phyloP scores from a whole-genome alignment of 192 early-diverging fungal genomes.

The Podila clonocystis region DNA sequence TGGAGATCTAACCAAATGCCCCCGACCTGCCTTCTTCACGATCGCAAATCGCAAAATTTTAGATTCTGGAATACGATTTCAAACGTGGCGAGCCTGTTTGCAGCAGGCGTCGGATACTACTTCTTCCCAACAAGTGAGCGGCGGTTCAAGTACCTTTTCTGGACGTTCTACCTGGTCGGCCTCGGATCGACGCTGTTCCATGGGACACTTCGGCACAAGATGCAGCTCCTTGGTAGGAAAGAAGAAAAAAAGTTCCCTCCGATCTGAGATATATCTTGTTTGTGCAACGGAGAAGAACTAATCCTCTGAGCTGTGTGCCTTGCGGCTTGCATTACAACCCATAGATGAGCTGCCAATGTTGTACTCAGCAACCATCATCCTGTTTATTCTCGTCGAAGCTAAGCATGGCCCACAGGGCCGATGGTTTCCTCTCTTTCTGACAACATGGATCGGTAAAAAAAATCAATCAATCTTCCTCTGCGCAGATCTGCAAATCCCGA shows the following conservation, averaged over 20 bases:
- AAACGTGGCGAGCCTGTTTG: slow-evolving; percentile 68
- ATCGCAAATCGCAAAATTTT: neutral
- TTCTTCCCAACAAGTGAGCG: slow-evolving; percentile 55
- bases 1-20: neutral
- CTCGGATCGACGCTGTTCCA: slow-evolving; percentile 82
- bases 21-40: neutral
- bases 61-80: slow-evolving; percentile 70
- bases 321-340: neutral
- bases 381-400: slow-evolving; percentile 53
- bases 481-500: too few relatives aligned
- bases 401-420: slow-evolving; percentile 55
- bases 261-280: neutral
- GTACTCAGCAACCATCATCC: slow-evolving; percentile 29
- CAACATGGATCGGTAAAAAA: slow-evolving; percentile 51
- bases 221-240: slow-evolving; percentile 71
- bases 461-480: neutral
- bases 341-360: slow-evolving; percentile 54
- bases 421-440: slow-evolving; percentile 57
- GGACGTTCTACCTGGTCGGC: slow-evolving; percentile 73
- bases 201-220: slow-evolving; percentile 74
- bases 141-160: slow-evolving; percentile 62
- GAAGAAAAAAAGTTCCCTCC: neutral
- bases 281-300: slow-evolving; percentile 3
- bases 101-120: slow-evolving; percentile 64
- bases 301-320: neutral